These are phyloP conservation scores for Omphalea diandra DNA, from an alignment of 441 rosid genomes.

Conservation along the genomic window DNA sequence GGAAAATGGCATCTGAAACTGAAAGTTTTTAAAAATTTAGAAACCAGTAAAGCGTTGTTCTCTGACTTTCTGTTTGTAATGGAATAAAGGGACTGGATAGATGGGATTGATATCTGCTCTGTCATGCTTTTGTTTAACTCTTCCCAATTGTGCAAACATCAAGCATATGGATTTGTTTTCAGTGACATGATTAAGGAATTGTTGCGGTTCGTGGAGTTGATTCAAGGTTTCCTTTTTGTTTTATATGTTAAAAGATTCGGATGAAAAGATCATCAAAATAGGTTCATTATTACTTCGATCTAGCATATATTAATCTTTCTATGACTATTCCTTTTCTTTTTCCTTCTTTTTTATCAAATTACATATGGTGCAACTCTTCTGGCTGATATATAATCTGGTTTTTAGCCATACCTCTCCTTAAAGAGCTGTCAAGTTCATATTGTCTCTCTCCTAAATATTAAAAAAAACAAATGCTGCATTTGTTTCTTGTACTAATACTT, in stretches of 20 bases:
- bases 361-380: background rate
- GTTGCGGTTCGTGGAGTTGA: too few relatives aligned
- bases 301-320: background rate
- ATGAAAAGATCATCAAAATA: background rate
- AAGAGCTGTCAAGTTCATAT: background rate
- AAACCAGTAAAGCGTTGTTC: too few relatives aligned
- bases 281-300: background rate
- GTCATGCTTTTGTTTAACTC: too few relatives aligned
- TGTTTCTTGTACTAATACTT: conserved; percentile 8
- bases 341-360: background rate
- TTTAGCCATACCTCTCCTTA: background rate
- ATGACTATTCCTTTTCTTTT: too few relatives aligned
- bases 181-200: too few relatives aligned
- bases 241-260: background rate
- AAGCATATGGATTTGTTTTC: too few relatives aligned
- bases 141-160: too few relatives aligned
- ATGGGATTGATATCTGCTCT: too few relatives aligned
- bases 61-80: too few relatives aligned
- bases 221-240: background rate
- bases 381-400: background rate
- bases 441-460: background rate
- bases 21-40: background rate
- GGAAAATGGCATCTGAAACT: background rate
- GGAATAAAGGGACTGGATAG: too few relatives aligned
- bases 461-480: too few relatives aligned